Evolutionary conservation across 805 yeast genomes (phyloP).

Genomic region (Teunomyces atbi): DNA sequence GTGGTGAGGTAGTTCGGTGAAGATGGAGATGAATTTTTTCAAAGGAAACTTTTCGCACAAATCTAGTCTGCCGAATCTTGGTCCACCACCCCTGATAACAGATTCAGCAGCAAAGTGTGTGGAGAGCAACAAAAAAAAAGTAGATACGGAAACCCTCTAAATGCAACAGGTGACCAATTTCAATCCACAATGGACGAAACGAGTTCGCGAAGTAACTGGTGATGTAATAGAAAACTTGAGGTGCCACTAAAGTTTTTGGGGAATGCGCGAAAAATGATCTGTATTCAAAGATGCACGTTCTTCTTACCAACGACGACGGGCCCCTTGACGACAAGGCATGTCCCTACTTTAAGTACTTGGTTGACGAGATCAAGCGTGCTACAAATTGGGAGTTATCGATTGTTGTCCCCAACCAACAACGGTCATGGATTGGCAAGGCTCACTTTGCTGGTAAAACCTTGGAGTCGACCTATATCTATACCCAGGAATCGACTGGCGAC

Average conservation of each 20-base stretch:
- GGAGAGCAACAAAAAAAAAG: not conserved
- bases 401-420: conserved; percentile 78
- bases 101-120: too few relatives aligned
- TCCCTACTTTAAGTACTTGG: conserved; percentile 81
- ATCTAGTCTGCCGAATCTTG: not conserved
- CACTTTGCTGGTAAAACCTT: conserved; percentile 79
- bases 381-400: conserved; percentile 87
- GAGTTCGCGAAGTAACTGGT: too few relatives aligned
- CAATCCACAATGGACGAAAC: too few relatives aligned
- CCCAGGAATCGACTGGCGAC: conserved; percentile 36
- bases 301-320: conserved; percentile 92
- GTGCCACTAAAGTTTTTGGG: too few relatives aligned
- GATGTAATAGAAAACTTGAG: too few relatives aligned
- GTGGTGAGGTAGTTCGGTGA: not conserved
- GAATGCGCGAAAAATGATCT: not conserved
- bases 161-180: not conserved
- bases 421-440: conserved; percentile 98
- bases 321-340: conserved; percentile 79
- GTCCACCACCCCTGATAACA: not conserved
- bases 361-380: conserved; percentile 57
- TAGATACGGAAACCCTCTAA: not conserved
- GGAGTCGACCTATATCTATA: conserved; percentile 62
- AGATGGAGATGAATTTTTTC: not conserved
- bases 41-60: not conserved
- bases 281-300: conserved; percentile 41